These are phyloP conservation scores for Dactylonectria macrodidyma DNA, from an alignment of 2,329 filamentous ascomycete genomes.

Conservation along the genomic window DNA sequence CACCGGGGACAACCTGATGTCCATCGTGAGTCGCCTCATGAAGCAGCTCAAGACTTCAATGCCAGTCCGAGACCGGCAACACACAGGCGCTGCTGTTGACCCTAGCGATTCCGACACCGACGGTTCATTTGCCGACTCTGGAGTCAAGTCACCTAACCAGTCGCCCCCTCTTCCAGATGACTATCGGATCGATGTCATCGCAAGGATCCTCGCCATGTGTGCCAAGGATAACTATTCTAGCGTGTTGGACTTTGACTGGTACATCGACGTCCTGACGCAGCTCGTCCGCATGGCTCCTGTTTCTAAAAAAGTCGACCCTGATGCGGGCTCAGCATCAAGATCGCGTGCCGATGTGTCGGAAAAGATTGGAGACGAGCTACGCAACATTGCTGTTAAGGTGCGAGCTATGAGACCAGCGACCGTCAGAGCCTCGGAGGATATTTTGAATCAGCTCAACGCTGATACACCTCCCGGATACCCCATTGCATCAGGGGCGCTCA, in stretches of 20 bases:
- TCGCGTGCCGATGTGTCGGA: constrained; percentile 69
- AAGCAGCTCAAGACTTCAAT: constrained; percentile 82
- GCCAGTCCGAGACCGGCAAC: constrained; percentile 63
- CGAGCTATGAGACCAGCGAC: constrained; percentile 84
- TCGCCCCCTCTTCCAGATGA: constrained; percentile 83
- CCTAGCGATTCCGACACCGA: constrained; percentile 66
- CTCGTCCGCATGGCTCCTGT: constrained; percentile 80
- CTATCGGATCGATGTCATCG: constrained; percentile 87
- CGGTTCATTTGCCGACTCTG: constrained; percentile 58
- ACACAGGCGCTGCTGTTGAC: constrained; percentile 59
- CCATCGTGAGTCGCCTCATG: constrained; percentile 89
- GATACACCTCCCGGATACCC: constrained; percentile 69
- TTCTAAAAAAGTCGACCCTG: constrained; percentile 58
- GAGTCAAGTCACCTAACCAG: constrained; percentile 52
- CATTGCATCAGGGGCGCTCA: constrained; percentile 77
- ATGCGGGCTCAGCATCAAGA: constrained; percentile 50
- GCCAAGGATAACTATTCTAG: constrained; percentile 89
- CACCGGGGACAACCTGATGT: constrained; percentile 85
- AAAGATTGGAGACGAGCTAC: constrained; percentile 86
- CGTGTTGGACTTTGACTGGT: constrained; percentile 96
- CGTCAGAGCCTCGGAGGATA: constrained; percentile 85
- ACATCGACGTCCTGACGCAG: constrained; percentile 90
- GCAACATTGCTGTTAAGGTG: constrained; percentile 93
- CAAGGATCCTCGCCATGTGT: constrained; percentile 89
- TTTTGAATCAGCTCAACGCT: constrained; percentile 72